phyloP scores from a whole-genome alignment of 2,329 filamentous ascomycete genomes.

The Colletotrichum neosansevieriae region DNA sequence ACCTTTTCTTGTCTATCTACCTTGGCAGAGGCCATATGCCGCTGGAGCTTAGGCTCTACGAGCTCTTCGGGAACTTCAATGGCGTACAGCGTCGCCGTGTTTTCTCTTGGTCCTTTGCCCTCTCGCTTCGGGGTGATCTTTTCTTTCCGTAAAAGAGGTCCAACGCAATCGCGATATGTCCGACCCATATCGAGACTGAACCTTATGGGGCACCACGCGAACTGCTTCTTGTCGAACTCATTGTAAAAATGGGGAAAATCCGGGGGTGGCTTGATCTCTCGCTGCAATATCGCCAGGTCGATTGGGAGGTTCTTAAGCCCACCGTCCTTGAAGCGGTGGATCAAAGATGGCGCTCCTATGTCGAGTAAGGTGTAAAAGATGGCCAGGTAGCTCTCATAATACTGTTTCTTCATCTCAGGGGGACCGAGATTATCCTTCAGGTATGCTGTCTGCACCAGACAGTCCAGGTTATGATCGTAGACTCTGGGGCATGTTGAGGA shows the following conservation, averaged over 20 bases:
- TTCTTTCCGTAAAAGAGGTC: slow-evolving; percentile 24
- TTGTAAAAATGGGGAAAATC: background rate
- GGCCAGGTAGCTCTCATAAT: background rate
- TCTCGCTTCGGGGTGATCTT: slow-evolving; percentile 21
- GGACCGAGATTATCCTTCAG: background rate
- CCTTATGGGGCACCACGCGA: background rate
- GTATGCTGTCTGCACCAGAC: background rate
- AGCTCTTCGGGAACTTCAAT: slow-evolving; percentile 25
- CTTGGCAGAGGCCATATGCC: background rate
- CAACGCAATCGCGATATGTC: slow-evolving; percentile 31
- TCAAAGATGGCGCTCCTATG: background rate
- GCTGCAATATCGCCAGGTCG: background rate
- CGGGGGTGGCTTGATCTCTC: background rate
- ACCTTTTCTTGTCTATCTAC: background rate
- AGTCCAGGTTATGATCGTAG: background rate
- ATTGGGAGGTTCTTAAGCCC: background rate
- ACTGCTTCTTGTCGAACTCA: background rate
- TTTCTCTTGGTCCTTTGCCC: background rate
- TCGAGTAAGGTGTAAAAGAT: background rate
- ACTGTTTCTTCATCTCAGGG: background rate
- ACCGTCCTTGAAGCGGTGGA: background rate
- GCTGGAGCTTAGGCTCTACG: background rate
- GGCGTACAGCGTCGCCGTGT: slow-evolving; percentile 10
- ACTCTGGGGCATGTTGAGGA: background rate
- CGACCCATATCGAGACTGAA: background rate